A percentile compares a stretch with the other conserved stretches of the same genome.
These are phyloP conservation scores for Fusarium acutatum DNA, from an alignment of 2,329 filamentous ascomycete species.

Conservation along the genomic window DNA sequence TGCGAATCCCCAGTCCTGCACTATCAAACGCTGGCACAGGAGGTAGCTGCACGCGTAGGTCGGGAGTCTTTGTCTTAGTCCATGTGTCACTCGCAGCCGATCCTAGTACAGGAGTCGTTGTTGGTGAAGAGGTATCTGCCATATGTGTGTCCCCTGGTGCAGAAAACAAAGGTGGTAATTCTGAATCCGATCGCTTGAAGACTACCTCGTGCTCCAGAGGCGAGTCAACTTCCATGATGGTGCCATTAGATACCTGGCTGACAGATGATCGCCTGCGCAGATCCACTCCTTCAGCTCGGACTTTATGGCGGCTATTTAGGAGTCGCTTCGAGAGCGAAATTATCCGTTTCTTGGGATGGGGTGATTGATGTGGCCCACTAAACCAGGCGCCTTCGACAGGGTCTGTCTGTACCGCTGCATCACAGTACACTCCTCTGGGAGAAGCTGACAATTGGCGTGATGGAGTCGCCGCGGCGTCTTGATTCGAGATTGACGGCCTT, in stretches of 20 bases:
- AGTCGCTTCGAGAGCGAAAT: slow-evolving; percentile 63
- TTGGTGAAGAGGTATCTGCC: slow-evolving; percentile 46
- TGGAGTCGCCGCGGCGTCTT: slow-evolving; percentile 38
- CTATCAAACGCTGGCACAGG: slow-evolving; percentile 61
- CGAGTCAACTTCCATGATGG: slow-evolving; percentile 53
- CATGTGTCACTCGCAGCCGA: slow-evolving; percentile 22
- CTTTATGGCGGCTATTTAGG: slow-evolving; percentile 57
- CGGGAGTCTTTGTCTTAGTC: slow-evolving; percentile 53
- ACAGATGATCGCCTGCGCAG: slow-evolving; percentile 41
- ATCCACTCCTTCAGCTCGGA: slow-evolving; percentile 53
- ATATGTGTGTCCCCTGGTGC: slow-evolving; percentile 39
- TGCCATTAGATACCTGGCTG: slow-evolving; percentile 40
- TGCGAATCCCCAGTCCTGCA: slow-evolving; percentile 46
- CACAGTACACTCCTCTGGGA: slow-evolving; percentile 56
- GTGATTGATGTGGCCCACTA: slow-evolving; percentile 48
- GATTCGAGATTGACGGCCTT: slow-evolving; percentile 42
- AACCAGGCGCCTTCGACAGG: slow-evolving; percentile 63
- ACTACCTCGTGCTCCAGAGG: slow-evolving; percentile 45
- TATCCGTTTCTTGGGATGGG: slow-evolving; percentile 57
- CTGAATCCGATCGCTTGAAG: slow-evolving; percentile 26
- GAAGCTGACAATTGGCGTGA: slow-evolving; percentile 52
- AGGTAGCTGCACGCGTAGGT: slow-evolving; percentile 65
- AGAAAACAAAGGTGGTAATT: slow-evolving; percentile 38
- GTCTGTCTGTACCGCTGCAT: slow-evolving; percentile 64
- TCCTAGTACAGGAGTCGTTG: slow-evolving; percentile 26